Evolutionary conservation across 2,329 filamentous ascomycete species (phyloP).

Genomic region (Leptographium procerum): DNA sequence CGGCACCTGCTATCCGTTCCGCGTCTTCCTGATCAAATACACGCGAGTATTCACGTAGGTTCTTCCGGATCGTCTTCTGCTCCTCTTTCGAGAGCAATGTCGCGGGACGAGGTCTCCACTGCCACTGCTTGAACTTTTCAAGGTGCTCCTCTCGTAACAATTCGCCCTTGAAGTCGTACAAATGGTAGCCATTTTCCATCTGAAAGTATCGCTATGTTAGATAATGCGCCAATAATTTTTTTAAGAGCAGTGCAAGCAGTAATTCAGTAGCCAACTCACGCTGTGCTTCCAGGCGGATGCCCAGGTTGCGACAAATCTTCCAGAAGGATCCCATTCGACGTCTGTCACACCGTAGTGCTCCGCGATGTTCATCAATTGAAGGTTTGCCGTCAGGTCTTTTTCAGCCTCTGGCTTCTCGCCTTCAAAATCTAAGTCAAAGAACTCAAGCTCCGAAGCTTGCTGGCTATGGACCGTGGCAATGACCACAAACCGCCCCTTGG

Average conservation of each 20-base stretch:
- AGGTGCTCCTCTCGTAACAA: conserved; percentile 80
- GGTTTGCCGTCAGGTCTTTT: conserved; percentile 88
- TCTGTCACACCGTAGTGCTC: conserved; percentile 98
- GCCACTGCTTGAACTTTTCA: conserved; percentile 96
- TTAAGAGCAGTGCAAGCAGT: not conserved
- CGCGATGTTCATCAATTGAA: conserved; percentile 84
- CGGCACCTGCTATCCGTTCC: conserved; percentile 85
- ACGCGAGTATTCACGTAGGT: conserved; percentile 90
- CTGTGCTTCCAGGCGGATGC: conserved; percentile 92
- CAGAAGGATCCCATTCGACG: conserved; percentile 95
- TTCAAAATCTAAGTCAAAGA: conserved; percentile 96
- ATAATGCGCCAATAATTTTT: not conserved
- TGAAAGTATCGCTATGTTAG: conserved; percentile 25
- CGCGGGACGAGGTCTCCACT: conserved; percentile 84
- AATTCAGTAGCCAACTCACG: conserved; percentile 44
- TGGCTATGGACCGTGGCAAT: conserved; percentile 87
- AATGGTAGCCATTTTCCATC: conserved; percentile 99
- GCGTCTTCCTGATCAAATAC: conserved; percentile 92
- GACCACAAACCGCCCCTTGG: conserved; percentile 87
- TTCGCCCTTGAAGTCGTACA: conserved; percentile 93
- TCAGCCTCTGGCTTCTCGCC: conserved; percentile 88
- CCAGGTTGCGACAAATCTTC: conserved; percentile 86
- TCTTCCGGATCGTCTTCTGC: conserved; percentile 96
- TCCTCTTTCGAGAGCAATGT: conserved; percentile 94
- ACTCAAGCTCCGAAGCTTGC: conserved; percentile 91